Evolutionary conservation across 148 eudicot species (phyloP), one percentile per base, ranked within the genome.

Genomic region (Chenopodium berlandieri): DNA sequence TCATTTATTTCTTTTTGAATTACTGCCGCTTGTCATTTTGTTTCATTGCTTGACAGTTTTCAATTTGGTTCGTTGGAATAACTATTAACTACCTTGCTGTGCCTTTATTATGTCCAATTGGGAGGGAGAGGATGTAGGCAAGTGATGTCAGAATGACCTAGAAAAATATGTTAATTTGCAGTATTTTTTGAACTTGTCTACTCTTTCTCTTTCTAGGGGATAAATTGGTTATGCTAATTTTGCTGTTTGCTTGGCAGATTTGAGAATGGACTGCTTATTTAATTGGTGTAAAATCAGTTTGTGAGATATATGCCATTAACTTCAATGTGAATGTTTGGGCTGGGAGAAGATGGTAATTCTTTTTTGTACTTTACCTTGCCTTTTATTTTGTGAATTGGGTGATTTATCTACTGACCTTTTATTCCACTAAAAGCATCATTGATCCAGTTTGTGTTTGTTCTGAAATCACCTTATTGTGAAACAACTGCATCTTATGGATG

Each of bases 61-160:
- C 27, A 71, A 37, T 69, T 69, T 71, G 74, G 48, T 10, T 44
- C 75, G 22, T 44, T n/a, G 4, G 2, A 44, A 72, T 6, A 37
- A 22, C 14, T 52, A 12, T 40, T 34, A 34, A 40, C 16, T 71
- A 69, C 12, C 7, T 46, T 19, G 50, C 0, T 71, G 50, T n/a
- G 40, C 27, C 22, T 40, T 6, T 6, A 17, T 32, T 32, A 7
- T 30, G 4, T 32, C 1, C 19, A 32, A 32, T 4, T 32, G 72
- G 72, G 44, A 69, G 47, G n/a, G 46, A 32, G 72, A 69, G 22
- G 71, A 31, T 32, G 1, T 69, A 67, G 71, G 71, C 31, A 67
- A 31, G 71, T 67, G 71, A 67, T 58, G 63, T 58, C 63, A 58
- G 63, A 58, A 58, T 58, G 63, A 50, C 66, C 13, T 20, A 78